Evolutionary conservation across 2,329 filamentous ascomycete species (phyloP).

Genomic region (Pyricularia grisea): DNA sequence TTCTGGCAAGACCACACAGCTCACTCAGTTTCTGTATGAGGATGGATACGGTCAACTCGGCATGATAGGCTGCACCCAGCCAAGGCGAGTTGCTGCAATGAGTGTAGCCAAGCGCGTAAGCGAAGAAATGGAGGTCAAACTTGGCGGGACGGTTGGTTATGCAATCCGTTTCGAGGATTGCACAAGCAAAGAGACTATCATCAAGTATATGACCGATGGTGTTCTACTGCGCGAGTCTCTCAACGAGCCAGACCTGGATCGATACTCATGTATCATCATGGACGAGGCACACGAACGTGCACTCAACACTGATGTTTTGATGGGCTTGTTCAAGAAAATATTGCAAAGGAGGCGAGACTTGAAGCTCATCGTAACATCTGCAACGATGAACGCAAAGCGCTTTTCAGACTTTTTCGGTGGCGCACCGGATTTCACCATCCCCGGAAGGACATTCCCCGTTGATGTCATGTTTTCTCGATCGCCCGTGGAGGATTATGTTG

Average conservation of each 20-base stretch:
- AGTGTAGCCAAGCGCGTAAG: slow-evolving; percentile 96
- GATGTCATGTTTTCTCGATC: slow-evolving; percentile 93
- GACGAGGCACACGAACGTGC: slow-evolving; percentile 97
- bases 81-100: slow-evolving; percentile 94
- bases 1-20: slow-evolving; percentile 93
- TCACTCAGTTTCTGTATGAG: slow-evolving; percentile 93
- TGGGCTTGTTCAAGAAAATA: slow-evolving; percentile 97
- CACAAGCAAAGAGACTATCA: slow-evolving; percentile 87
- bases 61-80: slow-evolving; percentile 94
- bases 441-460: slow-evolving; percentile 91
- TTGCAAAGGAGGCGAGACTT: slow-evolving; percentile 79
- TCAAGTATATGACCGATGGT: slow-evolving; percentile 99
- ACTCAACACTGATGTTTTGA: slow-evolving; percentile 91
- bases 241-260: slow-evolving; percentile 84
- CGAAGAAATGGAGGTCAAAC: slow-evolving; percentile 92
- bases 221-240: slow-evolving; percentile 88
- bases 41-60: slow-evolving; percentile 84
- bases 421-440: slow-evolving; percentile 93
- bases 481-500: slow-evolving; percentile 95
- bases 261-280: slow-evolving; percentile 98
- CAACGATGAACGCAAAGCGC: slow-evolving; percentile 95
- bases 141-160: slow-evolving; percentile 86
- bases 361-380: slow-evolving; percentile 95
- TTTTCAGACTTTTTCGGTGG: slow-evolving; percentile 96
- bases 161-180: slow-evolving; percentile 98